Evolutionary conservation across 2,329 filamentous ascomycete species (phyloP), one percentile per base, ranked within the genome.

Genomic region (Fusarium torulosum): DNA sequence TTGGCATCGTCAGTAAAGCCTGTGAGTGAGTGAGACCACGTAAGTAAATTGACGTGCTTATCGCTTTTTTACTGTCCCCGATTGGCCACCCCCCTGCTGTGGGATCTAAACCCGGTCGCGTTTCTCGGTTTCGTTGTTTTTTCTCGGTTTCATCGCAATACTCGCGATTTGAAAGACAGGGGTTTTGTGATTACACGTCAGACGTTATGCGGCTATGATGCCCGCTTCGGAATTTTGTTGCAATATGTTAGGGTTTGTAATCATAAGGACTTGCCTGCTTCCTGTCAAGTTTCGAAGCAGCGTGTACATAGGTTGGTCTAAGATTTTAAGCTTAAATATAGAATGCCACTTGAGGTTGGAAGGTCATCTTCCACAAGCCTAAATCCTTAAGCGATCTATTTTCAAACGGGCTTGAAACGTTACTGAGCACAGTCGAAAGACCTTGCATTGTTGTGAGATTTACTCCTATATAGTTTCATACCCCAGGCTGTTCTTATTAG

Each of bases 1-100:
- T 56, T 56, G 53, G 53, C 46, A 42, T 35, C 46, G 37, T 53
- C 37, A 35, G 27, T 10, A 15, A 11, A 35, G 13, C 14, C 15
- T 20, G 19, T 33, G 20, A 35, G 6, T 17, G 27, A 27, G 27
- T 27, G 23, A 56, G 27, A 19, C 50, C 33, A 20, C 35, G 33
- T 33, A 40, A 20, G 40, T 23, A 19, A 50, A 29, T 19, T 25
- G 35, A 53, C 40, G 25, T 35, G 19, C 25, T 37, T n/a, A 37
- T 56, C 37, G 27, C n/a, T 33, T 33, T 20, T 11, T 20, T 14
- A 14, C 11, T 20, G 4, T 27, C 14, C n/a, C 53, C 46, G 46
- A 56, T 53, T 56, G 46, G 53, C 2, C 31, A 15, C 7, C 20
- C 46, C 46, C 46, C 0, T 7, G 7, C 11, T 8, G 5, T 14